Conservation (phyloP, 306 rosid genomes). For the Prunus kanzakura region DNA sequence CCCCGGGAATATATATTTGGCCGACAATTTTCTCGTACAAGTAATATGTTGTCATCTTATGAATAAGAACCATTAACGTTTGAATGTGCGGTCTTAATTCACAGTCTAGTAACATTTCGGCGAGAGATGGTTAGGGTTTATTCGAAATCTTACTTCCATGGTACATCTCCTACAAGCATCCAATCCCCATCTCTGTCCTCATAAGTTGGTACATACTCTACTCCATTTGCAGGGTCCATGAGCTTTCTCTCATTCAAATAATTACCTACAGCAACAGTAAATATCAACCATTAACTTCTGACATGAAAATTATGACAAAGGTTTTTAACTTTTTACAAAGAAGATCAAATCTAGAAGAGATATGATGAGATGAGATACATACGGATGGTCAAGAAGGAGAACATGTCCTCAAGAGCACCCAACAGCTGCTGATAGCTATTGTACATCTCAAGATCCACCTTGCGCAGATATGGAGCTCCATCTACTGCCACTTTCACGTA, state of each 20-base stretch:
- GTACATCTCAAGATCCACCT: conserved; percentile 55
- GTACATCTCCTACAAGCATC: conserved; percentile 87
- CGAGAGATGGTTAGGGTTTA: neutral
- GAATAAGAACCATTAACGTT: neutral
- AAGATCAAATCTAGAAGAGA: neutral
- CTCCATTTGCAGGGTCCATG: conserved; percentile 44
- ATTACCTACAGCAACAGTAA: conserved; percentile 32
- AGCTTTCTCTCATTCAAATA: conserved; percentile 46
- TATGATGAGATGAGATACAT: neutral
- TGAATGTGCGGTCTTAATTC: neutral
- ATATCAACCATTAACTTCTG: neutral
- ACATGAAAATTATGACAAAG: neutral
- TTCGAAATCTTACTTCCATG: conserved; percentile 60
- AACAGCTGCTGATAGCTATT: conserved; percentile 46
- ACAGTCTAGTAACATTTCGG: neutral
- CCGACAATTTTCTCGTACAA: too few relatives aligned
- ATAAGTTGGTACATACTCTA: conserved; percentile 61
- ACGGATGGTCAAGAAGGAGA: conserved; percentile 50
- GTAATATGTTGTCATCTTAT: neutral
- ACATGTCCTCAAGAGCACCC: conserved; percentile 45
- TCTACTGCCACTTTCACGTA: conserved; percentile 66
- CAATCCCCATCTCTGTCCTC: conserved; percentile 81
- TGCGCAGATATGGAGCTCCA: conserved; percentile 72
- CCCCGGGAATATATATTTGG: too few relatives aligned
- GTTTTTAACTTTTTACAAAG: too few relatives aligned